Evolutionary conservation across 371 early-diverging fungal species (phyloP).

Genomic region (Mucor plumbeus): DNA sequence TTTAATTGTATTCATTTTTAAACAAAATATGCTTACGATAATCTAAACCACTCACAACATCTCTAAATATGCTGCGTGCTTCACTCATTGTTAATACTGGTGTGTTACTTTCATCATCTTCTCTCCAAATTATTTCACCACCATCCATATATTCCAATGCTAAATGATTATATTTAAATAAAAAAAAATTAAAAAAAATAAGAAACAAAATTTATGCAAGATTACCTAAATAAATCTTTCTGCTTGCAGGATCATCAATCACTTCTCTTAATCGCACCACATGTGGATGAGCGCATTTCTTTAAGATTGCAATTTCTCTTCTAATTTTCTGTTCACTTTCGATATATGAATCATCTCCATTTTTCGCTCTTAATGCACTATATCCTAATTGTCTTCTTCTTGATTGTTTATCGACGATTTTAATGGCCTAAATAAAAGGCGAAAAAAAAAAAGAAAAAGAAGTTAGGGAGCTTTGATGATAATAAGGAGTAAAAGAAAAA

Average conservation of each 20-base stretch:
- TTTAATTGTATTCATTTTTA: not conserved
- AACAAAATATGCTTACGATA: conserved; percentile 64
- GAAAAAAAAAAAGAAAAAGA: not conserved
- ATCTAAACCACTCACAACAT: conserved; percentile 88
- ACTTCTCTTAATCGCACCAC: conserved; percentile 91
- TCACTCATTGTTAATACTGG: conserved; percentile 69
- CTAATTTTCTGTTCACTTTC: conserved; percentile 85
- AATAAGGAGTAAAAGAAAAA: not conserved
- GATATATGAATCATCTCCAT: not conserved
- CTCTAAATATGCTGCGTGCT: conserved; percentile 79
- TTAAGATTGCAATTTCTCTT: conserved; percentile 92
- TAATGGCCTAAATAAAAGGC: conserved; percentile 68
- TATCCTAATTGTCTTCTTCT: conserved; percentile 66
- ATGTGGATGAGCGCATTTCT: conserved; percentile 90
- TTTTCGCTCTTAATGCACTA: conserved; percentile 30
- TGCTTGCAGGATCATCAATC: conserved; percentile 88
- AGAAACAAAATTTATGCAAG: conserved; percentile 1
- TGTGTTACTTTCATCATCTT: conserved; percentile 45
- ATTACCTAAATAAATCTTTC: conserved; percentile 86
- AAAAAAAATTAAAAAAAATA: too few relatives aligned
- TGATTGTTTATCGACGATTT: conserved; percentile 80
- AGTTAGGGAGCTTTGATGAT: not conserved
- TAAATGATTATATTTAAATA: too few relatives aligned
- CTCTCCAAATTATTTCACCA: conserved; percentile 89
- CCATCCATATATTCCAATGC: conserved; percentile 89